These are phyloP conservation scores for Arxiozyma bovina DNA, from an alignment of 1,139 yeast genomes.

Conservation along the genomic window DNA sequence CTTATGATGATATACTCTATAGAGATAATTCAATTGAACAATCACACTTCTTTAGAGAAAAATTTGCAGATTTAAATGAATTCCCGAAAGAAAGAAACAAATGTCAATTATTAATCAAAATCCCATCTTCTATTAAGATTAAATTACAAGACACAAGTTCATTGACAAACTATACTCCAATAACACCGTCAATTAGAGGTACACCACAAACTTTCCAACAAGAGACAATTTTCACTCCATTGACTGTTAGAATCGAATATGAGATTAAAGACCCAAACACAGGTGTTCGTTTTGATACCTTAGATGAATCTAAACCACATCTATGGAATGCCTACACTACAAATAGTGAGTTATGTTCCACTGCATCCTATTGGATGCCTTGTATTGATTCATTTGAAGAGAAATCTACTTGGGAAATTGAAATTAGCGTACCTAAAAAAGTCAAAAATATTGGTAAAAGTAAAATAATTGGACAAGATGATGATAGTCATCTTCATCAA, in stretches of 20 bases:
- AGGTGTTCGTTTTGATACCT: slow-evolving; percentile 60
- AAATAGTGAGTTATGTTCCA: slow-evolving; percentile 66
- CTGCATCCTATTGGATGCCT: slow-evolving; percentile 95
- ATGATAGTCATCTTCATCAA: not conserved
- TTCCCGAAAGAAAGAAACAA: slow-evolving; percentile 53
- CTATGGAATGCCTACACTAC: slow-evolving; percentile 83
- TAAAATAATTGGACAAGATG: slow-evolving; percentile 35
- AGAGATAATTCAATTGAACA: slow-evolving; percentile 29
- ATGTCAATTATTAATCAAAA: slow-evolving; percentile 52
- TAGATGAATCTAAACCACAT: slow-evolving; percentile 30
- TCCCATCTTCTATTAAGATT: slow-evolving; percentile 65
- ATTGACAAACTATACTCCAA: slow-evolving; percentile 40
- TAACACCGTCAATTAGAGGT: slow-evolving; percentile 34
- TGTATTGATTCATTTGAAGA: slow-evolving; percentile 88
- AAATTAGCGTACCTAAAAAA: slow-evolving; percentile 72
- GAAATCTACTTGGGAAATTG: slow-evolving; percentile 86
- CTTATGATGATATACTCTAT: slow-evolving; percentile 12
- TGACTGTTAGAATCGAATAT: slow-evolving; percentile 64
- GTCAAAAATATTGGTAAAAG: slow-evolving; percentile 59
- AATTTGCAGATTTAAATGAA: slow-evolving; percentile 53
- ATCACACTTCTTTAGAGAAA: slow-evolving; percentile 52
- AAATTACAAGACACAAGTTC: slow-evolving; percentile 48
- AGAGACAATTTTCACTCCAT: slow-evolving; percentile 54
- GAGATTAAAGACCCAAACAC: slow-evolving; percentile 55
- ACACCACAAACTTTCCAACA: slow-evolving; percentile 32